phyloP scores from a whole-genome alignment of 805 yeast genomes.

The Cyberlindnera mississippiensis region DNA sequence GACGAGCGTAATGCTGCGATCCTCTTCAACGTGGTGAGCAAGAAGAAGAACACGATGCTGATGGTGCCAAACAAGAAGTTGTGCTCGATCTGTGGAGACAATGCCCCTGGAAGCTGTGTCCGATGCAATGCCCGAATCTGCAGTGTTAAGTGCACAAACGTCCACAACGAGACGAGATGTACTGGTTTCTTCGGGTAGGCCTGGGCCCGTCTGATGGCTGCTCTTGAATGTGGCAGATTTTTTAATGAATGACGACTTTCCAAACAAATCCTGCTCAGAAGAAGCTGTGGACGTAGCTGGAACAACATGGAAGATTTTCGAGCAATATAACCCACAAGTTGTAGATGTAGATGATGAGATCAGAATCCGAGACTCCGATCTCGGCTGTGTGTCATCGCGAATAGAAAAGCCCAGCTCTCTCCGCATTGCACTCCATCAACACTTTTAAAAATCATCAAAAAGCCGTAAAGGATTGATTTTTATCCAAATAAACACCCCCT shows the following conservation, averaged over 20 bases:
- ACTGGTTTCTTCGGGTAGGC: slow-evolving; percentile 25
- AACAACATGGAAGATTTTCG: too few relatives aligned
- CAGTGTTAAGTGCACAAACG: slow-evolving; percentile 35
- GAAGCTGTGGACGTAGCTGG: too few relatives aligned
- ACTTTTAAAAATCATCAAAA: too few relatives aligned
- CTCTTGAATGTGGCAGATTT: too few relatives aligned
- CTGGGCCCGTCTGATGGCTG: too few relatives aligned
- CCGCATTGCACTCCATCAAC: too few relatives aligned
- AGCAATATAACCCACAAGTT: too few relatives aligned
- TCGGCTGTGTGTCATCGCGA: slow-evolving; percentile 1
- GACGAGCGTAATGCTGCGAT: slow-evolving; percentile 34
- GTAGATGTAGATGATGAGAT: too few relatives aligned
- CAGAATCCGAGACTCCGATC: too few relatives aligned
- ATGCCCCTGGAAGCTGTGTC: slow-evolving; percentile 38
- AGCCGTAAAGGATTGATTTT: too few relatives aligned
- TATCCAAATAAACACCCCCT: background rate
- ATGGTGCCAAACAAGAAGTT: slow-evolving; percentile 35
- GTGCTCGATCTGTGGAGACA: slow-evolving; percentile 44
- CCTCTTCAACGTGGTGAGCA: slow-evolving; percentile 28
- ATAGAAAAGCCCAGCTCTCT: background rate
- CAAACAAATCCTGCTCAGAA: too few relatives aligned
- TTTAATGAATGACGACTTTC: slow-evolving; percentile 6
- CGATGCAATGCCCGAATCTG: slow-evolving; percentile 41
- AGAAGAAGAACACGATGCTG: slow-evolving; percentile 28
- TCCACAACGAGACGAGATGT: slow-evolving; percentile 44